A percentile compares a stretch with the other conserved stretches of the same genome.
Conservation (phyloP, 2,329 filamentous ascomycete species). For the Phyllachora maydis region DNA sequence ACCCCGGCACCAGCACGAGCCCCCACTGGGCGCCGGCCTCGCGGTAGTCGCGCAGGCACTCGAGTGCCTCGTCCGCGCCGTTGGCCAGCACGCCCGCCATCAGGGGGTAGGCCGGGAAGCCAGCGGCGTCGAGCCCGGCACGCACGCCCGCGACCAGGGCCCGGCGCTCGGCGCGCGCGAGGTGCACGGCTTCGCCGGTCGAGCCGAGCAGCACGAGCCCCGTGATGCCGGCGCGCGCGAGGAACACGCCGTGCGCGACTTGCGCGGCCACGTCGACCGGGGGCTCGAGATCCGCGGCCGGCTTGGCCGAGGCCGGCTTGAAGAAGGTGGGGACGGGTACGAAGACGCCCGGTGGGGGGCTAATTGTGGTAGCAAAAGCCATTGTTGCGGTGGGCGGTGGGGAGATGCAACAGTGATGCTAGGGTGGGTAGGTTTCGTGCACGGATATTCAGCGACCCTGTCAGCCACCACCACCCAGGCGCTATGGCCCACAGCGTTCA, state of each 20-base stretch:
- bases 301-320: conserved; percentile 17
- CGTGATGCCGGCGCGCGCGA: conserved; percentile 35
- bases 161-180: conserved; percentile 33
- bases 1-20: conserved; percentile 41
- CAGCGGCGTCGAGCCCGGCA: conserved; percentile 29
- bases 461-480: too few relatives aligned
- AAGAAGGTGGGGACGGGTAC: conserved; percentile 47
- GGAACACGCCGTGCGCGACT: conserved; percentile 33
- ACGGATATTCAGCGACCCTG: too few relatives aligned
- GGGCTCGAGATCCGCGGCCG: conserved; percentile 19
- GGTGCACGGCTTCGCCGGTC: conserved; percentile 43
- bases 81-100: conserved; percentile 41
- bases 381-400: neutral
- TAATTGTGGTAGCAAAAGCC: conserved; percentile 3
- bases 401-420: too few relatives aligned
- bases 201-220: conserved; percentile 42
- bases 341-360: conserved; percentile 32
- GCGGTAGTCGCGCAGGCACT: conserved; percentile 24
- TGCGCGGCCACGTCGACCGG: conserved; percentile 37
- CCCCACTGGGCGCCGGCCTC: conserved; percentile 40
- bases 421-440: too few relatives aligned
- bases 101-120: conserved; percentile 35
- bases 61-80: conserved; percentile 32
- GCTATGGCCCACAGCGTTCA: too few relatives aligned
- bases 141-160: conserved; percentile 32